Evolutionary conservation across 2,329 filamentous ascomycete species (phyloP).

Genomic region (Ceratocystis colombiana): DNA sequence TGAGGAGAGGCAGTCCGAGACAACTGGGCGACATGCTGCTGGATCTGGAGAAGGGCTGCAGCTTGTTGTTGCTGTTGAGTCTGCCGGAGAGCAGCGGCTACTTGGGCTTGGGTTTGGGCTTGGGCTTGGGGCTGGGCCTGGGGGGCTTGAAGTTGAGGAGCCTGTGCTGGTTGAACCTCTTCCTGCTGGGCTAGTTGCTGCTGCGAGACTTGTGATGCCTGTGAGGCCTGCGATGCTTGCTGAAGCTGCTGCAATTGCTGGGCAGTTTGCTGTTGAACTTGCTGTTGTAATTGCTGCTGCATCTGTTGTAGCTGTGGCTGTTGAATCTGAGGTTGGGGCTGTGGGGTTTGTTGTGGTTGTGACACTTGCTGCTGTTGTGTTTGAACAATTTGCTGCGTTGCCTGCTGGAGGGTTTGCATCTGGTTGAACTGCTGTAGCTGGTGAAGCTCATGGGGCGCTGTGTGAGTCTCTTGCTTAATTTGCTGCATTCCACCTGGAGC

Average conservation of each 20-base stretch:
- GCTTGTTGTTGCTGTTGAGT: conserved; percentile 24
- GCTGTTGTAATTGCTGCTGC: conserved; percentile 26
- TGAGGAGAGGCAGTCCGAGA: conserved; percentile 14
- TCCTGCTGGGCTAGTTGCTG: not conserved
- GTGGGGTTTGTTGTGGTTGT: conserved; percentile 19
- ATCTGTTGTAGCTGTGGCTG: conserved; percentile 27
- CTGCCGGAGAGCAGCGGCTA: not conserved
- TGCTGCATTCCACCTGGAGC: not conserved
- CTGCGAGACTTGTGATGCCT: not conserved
- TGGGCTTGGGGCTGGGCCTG: not conserved
- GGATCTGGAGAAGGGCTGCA: conserved; percentile 18
- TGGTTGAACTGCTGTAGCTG: conserved; percentile 29
- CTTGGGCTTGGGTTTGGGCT: not conserved
- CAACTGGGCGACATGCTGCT: conserved; percentile 24
- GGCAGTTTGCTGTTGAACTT: conserved; percentile 20
- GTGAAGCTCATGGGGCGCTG: conserved; percentile 22
- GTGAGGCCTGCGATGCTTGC: conserved; percentile 11
- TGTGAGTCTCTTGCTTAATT: conserved; percentile 15
- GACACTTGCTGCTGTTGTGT: conserved; percentile 16
- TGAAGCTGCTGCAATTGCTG: conserved; percentile 24
- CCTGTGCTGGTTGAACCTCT: conserved; percentile 7
- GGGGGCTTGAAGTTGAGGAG: too few species aligned
- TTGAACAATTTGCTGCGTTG: conserved; percentile 28
- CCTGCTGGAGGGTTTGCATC: conserved; percentile 30
- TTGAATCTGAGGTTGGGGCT: conserved; percentile 24